These are phyloP conservation scores for Macrophomina phaseolina DNA, from an alignment of 2,329 filamentous ascomycete genomes.

Conservation along the genomic window DNA sequence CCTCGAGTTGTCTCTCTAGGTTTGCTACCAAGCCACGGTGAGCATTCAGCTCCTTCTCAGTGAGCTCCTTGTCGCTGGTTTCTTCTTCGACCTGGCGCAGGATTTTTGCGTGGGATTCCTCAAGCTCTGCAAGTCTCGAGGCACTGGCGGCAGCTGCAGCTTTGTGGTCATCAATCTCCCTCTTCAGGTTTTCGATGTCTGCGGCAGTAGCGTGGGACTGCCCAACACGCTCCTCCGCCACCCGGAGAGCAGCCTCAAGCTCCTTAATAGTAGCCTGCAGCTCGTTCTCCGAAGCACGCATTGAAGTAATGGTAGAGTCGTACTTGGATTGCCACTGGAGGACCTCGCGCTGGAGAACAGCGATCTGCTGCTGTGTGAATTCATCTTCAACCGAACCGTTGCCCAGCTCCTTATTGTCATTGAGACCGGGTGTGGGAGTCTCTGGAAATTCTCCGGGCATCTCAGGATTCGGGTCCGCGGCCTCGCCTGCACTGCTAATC, in stretches of 20 bases:
- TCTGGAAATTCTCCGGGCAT: slow-evolving; percentile 48
- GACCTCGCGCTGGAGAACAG: slow-evolving; percentile 73
- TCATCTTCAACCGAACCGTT: slow-evolving; percentile 30
- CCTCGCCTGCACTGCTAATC: slow-evolving; percentile 2
- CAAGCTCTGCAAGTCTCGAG: slow-evolving; percentile 73
- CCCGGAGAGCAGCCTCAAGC: slow-evolving; percentile 67
- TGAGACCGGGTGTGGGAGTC: slow-evolving; percentile 39
- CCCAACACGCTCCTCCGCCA: slow-evolving; percentile 40
- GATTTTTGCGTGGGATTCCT: slow-evolving; percentile 71
- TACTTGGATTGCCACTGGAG: slow-evolving; percentile 79
- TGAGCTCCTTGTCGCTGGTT: slow-evolving; percentile 63
- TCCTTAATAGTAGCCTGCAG: slow-evolving; percentile 75
- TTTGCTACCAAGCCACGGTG: slow-evolving; percentile 59
- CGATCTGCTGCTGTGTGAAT: slow-evolving; percentile 63
- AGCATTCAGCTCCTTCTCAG: slow-evolving; percentile 57
- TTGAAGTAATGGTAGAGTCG: slow-evolving; percentile 69
- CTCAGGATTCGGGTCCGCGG: background rate
- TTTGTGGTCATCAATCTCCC: slow-evolving; percentile 83
- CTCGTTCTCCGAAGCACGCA: slow-evolving; percentile 74
- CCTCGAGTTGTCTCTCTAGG: slow-evolving; percentile 62
- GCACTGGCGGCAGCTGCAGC: slow-evolving; percentile 71
- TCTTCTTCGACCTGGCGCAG: slow-evolving; percentile 72
- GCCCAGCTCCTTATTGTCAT: slow-evolving; percentile 36
- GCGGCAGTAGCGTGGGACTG: slow-evolving; percentile 39
- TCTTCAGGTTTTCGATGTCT: slow-evolving; percentile 64